These are phyloP conservation scores for Penicillium sp. DNA, from an alignment of 2,329 filamentous ascomycete species.

Conservation along the genomic window DNA sequence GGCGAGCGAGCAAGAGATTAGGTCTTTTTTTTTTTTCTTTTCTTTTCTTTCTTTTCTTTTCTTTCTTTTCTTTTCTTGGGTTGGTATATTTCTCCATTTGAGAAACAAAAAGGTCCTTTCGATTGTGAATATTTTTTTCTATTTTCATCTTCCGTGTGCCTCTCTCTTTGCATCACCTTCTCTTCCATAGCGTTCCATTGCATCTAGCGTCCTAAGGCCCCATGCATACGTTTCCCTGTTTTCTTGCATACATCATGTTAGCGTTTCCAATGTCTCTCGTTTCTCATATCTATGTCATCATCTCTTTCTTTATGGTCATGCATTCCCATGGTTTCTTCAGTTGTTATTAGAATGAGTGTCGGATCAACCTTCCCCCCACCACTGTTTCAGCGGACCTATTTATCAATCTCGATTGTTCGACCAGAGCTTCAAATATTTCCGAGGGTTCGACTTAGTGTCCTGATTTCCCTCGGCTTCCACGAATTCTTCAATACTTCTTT, in stretches of 20 bases:
- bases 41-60: constrained; percentile 4
- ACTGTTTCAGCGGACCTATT: neutral
- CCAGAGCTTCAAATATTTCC: neutral
- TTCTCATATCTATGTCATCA: neutral
- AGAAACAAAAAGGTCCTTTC: constrained; percentile 4
- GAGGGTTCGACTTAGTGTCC: no score
- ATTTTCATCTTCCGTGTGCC: neutral
- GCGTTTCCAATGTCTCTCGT: constrained; percentile 1
- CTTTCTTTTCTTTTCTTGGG: constrained; percentile 6
- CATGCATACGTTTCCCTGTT: constrained; percentile 2
- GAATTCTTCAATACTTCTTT: neutral
- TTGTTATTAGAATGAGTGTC: neutral
- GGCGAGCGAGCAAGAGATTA: neutral
- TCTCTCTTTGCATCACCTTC: neutral
- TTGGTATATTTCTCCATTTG: neutral
- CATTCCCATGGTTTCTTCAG: neutral
- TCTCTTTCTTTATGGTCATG: neutral
- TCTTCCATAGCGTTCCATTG: constrained; percentile 7
- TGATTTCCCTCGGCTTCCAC: no score
- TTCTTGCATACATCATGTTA: constrained; percentile 3
- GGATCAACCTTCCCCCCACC: neutral
- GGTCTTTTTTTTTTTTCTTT: neutral
- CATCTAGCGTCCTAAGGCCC: neutral
- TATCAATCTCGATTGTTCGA: neutral
- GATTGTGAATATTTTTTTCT: constrained; percentile 4